Conservation (phyloP, 192 early-diverging fungal genomes). For the Lobosporangium transversale region DNA sequence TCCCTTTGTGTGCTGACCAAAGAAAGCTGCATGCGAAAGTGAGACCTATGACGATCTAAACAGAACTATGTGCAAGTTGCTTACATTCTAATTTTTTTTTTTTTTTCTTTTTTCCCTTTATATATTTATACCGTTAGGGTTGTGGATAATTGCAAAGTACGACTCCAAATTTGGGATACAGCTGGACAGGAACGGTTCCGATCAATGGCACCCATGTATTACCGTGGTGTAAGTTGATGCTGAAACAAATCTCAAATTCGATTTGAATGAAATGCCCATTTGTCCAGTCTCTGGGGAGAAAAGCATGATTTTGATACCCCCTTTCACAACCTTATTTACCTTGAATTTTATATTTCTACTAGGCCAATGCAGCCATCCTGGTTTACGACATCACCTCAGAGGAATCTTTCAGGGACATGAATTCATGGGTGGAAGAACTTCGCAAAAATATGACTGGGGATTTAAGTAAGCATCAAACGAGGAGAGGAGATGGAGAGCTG, state of each 20-base stretch:
- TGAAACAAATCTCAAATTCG: too few relatives aligned
- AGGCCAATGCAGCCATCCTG: slow-evolving; percentile 74
- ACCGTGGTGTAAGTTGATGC: slow-evolving; percentile 62
- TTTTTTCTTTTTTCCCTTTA: too few relatives aligned
- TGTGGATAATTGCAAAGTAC: slow-evolving; percentile 78
- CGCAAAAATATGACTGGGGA: slow-evolving; percentile 72
- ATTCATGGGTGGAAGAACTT: slow-evolving; percentile 70
- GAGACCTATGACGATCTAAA: neutral
- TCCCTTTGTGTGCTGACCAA: too few relatives aligned
- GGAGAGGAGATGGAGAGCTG: too few relatives aligned
- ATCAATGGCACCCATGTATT: slow-evolving; percentile 82
- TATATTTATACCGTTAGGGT: too few relatives aligned
- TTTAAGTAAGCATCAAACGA: slow-evolving; percentile 56
- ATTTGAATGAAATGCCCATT: too few relatives aligned
- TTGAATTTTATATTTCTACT: neutral
- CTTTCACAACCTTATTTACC: neutral
- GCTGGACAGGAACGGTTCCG: slow-evolving; percentile 80
- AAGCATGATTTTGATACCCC: neutral
- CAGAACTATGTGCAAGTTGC: too few relatives aligned
- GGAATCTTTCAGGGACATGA: slow-evolving; percentile 73
- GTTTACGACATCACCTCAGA: slow-evolving; percentile 81
- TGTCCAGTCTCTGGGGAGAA: too few relatives aligned
- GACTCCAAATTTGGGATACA: slow-evolving; percentile 82
- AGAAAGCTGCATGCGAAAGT: neutral
- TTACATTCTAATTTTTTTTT: too few relatives aligned